Conservation (phyloP, 1,284 basidiomycete species). For the Pterula multifida region DNA sequence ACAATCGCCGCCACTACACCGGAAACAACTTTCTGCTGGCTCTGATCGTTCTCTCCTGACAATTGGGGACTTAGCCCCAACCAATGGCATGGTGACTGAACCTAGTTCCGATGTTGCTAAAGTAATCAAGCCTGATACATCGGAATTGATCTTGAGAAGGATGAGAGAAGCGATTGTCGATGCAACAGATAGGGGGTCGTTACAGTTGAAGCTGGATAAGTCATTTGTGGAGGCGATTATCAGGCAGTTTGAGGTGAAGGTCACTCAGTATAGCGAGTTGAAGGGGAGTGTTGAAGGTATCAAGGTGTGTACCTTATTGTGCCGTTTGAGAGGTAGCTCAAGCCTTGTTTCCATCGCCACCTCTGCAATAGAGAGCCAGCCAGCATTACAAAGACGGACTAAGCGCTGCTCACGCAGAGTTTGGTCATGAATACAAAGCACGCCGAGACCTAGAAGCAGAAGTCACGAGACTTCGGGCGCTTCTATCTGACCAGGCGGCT, state of each 20-base stretch:
- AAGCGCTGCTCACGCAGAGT: slow-evolving; percentile 86
- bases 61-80: background rate
- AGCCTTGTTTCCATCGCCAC: background rate
- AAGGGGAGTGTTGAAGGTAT: slow-evolving; percentile 76
- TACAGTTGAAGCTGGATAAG: slow-evolving; percentile 64
- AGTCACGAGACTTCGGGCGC: slow-evolving; percentile 72
- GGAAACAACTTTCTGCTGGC: background rate
- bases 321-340: background rate
- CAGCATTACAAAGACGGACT: slow-evolving; percentile 89
- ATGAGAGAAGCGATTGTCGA: slow-evolving; percentile 53
- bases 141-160: slow-evolving; percentile 36
- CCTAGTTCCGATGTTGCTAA: slow-evolving; percentile 22
- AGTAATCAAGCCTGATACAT: slow-evolving; percentile 22
- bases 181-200: slow-evolving; percentile 49
- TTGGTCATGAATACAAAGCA: slow-evolving; percentile 80
- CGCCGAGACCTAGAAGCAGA: slow-evolving; percentile 88
- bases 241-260: slow-evolving; percentile 54
- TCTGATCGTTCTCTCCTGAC: background rate
- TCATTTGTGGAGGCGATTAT: slow-evolving; percentile 67
- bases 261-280: slow-evolving; percentile 52
- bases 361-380: slow-evolving; percentile 62
- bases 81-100: slow-evolving; percentile 34
- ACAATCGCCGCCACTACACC: background rate
- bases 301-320: slow-evolving; percentile 44
- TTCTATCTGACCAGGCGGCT: slow-evolving; percentile 84